Evolutionary conservation across 129 eudicot genomes (phyloP).

Genomic region (Centaurea solstitialis): DNA sequence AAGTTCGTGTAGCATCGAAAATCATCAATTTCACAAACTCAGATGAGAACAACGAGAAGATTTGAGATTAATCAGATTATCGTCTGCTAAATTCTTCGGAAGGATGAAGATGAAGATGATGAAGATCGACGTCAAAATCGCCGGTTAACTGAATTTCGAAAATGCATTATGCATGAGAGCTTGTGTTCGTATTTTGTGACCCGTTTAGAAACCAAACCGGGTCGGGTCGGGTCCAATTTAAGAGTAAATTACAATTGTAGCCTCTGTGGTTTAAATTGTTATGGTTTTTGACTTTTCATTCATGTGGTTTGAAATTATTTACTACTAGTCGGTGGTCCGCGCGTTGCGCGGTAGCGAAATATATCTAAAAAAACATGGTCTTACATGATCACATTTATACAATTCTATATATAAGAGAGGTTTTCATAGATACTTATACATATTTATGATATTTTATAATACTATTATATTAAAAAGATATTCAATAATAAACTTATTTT

Average conservation of each 20-base stretch:
- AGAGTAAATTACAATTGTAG: neutral
- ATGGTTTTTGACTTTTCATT: neutral
- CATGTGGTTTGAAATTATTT: neutral
- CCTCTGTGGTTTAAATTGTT: neutral
- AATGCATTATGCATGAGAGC: neutral
- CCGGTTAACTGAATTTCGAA: slow-evolving; percentile 19
- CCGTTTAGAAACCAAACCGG: neutral
- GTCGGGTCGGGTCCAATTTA: too few relatives aligned
- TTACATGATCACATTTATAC: too few relatives aligned
- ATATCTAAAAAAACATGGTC: too few relatives aligned
- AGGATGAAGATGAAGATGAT: slow-evolving; percentile 17
- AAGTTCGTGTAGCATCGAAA: slow-evolving; percentile 77
- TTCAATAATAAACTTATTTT: too few relatives aligned
- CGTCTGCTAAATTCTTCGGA: neutral
- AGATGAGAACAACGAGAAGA: neutral
- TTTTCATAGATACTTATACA: too few relatives aligned
- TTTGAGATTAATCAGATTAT: too few relatives aligned
- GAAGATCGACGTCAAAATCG: slow-evolving; percentile 3
- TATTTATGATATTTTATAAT: too few relatives aligned
- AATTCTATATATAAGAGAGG: too few relatives aligned
- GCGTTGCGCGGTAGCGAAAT: too few relatives aligned
- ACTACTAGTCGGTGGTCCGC: too few relatives aligned
- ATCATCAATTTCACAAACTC: neutral
- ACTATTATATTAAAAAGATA: too few relatives aligned
- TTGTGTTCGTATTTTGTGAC: neutral